Evolutionary conservation across 345 rosid genomes (phyloP).

Genomic region (Geranium brycei): DNA sequence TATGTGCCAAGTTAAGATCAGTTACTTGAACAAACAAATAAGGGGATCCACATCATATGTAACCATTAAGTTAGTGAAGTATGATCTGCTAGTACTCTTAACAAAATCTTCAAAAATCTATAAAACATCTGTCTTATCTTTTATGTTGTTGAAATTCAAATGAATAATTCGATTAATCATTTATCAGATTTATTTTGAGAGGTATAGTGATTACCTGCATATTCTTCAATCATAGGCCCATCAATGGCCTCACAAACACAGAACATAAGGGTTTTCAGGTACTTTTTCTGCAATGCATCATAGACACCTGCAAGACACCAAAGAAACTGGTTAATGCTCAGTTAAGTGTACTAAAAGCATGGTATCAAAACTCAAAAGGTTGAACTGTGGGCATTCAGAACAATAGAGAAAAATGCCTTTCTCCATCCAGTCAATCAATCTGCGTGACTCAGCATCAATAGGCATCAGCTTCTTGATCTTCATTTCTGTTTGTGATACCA

Average conservation of each 20-base stretch:
- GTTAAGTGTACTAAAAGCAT: too few species aligned
- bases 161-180: not conserved
- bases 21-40: too few species aligned
- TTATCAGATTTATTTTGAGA: not conserved
- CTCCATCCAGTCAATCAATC: conserved; percentile 98
- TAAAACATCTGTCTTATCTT: too few species aligned
- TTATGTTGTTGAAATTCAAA: too few species aligned
- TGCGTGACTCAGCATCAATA: conserved; percentile 82
- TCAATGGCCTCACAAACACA: conserved; percentile 66
- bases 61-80: too few species aligned
- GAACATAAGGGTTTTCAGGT: conserved; percentile 77
- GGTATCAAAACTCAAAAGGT: too few species aligned
- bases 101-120: too few species aligned
- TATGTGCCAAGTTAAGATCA: too few species aligned
- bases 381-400: too few species aligned
- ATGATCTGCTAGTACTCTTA: too few species aligned
- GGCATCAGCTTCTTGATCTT: conserved; percentile 99
- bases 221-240: conserved; percentile 85
- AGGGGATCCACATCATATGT: too few species aligned
- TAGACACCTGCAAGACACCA: conserved; percentile 51
- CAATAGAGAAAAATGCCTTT: conserved; percentile 40
- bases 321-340: not conserved
- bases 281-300: conserved; percentile 84
- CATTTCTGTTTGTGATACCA: conserved; percentile 40
- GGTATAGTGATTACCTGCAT: conserved; percentile 46